Evolutionary conservation across 1,284 basidiomycete species (phyloP), one percentile per base, ranked within the genome.

Genomic region (Agaricales sp.): DNA sequence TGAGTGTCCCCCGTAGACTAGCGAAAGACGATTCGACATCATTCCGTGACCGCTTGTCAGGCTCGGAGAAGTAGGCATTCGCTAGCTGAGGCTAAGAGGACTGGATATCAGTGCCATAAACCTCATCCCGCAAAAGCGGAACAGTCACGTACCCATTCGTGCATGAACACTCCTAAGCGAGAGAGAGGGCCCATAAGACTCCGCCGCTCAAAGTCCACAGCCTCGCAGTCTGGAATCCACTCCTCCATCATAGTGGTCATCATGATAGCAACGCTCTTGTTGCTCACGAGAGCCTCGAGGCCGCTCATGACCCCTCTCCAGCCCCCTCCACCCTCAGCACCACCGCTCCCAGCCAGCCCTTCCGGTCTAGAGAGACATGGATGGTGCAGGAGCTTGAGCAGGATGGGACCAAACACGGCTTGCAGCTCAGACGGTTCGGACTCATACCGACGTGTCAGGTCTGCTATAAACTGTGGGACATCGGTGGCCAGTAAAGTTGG

Each of bases 281-380:
- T 73, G 53, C 85, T 80, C 1, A 88, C 79, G 14, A 97, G 74
- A 3, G 80, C 80, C 56, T 89, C 87, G 45, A 98, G 61, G 1
- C 92, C 94, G 44, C 81, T 77, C 18, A 95, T 67, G 35, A 94
- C 82, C 24, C 82, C 80, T n/a, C 92, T 75, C 95, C 96, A 99
- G 6, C 39, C 39, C 8, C 30, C 30, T 11, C n/a, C n/a, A n/a
- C 30, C 30, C 16, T 16, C 19, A n/a, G n/a, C 6, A 41, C 39
- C 39, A 53, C 73, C 74, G 16, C 81, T 69, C 58, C 87, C 84
- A 6, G 76, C 75, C 38, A 88, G 65, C 18, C 85, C 85, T 59
- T 84, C 82, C 2, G 73, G 73, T 24, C 74, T 66, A 58, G 73
- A 75, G 16, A 87, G 68, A 11, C 75, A 82, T 37, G 72, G 67